phyloP scores from a whole-genome alignment of 805 yeast species.

The Candida sonorensis region DNA sequence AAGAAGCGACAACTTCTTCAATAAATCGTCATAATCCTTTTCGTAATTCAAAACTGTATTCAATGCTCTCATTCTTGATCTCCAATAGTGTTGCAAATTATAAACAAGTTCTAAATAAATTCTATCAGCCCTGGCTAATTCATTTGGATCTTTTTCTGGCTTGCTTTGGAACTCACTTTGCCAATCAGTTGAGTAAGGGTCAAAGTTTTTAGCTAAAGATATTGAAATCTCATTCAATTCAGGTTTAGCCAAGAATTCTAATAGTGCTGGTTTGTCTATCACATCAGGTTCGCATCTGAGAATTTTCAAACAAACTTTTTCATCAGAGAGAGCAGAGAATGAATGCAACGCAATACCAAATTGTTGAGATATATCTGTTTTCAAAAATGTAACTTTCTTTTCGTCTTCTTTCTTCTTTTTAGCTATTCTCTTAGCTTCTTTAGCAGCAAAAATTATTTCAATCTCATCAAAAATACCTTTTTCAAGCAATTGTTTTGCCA shows the following conservation, averaged over 20 bases:
- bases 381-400: slow-evolving; percentile 59
- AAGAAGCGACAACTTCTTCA: slow-evolving; percentile 56
- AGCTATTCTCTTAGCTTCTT: slow-evolving; percentile 49
- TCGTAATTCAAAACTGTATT: slow-evolving; percentile 63
- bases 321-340: slow-evolving; percentile 56
- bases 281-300: slow-evolving; percentile 72
- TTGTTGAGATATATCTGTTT: slow-evolving; percentile 87
- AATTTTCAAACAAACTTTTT: slow-evolving; percentile 61
- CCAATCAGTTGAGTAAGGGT: slow-evolving; percentile 78
- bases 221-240: slow-evolving; percentile 71
- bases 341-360: slow-evolving; percentile 89
- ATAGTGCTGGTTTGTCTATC: slow-evolving; percentile 58
- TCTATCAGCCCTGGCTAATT: slow-evolving; percentile 82
- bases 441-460: slow-evolving; percentile 83
- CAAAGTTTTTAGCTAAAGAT: slow-evolving; percentile 60
- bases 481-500: slow-evolving; percentile 58
- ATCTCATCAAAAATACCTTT: slow-evolving; percentile 80
- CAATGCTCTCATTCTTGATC: slow-evolving; percentile 80
- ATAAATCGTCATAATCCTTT: slow-evolving; percentile 70
- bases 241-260: slow-evolving; percentile 78
- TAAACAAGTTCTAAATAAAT: slow-evolving; percentile 75
- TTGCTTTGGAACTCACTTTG: slow-evolving; percentile 30
- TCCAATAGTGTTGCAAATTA: slow-evolving; percentile 87
- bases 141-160: slow-evolving; percentile 67
- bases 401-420: slow-evolving; percentile 39